phyloP scores from a whole-genome alignment of 768 basidiomycete genomes.

The Termitomyces sp. region DNA sequence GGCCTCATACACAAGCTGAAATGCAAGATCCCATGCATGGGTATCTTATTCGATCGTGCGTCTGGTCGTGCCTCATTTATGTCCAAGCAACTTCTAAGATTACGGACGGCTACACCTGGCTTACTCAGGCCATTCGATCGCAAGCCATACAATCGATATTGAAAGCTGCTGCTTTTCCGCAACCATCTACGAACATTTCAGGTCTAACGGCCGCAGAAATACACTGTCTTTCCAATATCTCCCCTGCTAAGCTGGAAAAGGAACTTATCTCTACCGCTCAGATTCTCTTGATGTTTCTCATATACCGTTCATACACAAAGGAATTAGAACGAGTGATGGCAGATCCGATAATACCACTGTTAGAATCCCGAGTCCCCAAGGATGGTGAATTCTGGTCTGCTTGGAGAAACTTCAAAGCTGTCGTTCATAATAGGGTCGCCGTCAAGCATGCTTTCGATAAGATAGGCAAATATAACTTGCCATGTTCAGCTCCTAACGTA shows the following conservation, averaged over 20 bases:
- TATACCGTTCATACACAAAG: constrained; percentile 7
- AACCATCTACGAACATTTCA: neutral
- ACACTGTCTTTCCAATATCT: neutral
- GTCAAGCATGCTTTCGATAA: constrained; percentile 6
- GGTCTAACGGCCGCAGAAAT: neutral
- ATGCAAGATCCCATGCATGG: neutral
- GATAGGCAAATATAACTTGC: constrained; percentile 4
- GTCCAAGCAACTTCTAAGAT: neutral
- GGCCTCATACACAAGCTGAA: neutral
- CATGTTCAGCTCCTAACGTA: constrained; percentile 3
- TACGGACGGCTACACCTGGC: constrained; percentile 10
- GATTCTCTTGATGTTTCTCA: constrained; percentile 1
- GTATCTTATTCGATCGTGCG: neutral
- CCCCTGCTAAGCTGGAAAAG: neutral
- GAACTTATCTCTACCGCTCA: neutral
- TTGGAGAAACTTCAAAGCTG: neutral
- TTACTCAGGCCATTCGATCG: constrained; percentile 8
- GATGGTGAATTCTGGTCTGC: neutral
- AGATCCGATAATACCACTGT: neutral
- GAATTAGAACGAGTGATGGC: constrained; percentile 4
- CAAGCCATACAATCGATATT: constrained; percentile 6
- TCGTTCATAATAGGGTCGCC: neutral
- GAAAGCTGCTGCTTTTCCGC: constrained; percentile 4
- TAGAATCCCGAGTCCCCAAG: constrained; percentile 2
- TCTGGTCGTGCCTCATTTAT: constrained; percentile 5